Conservation (phyloP, 768 basidiomycete genomes). For the Trametopsis cervina region DNA sequence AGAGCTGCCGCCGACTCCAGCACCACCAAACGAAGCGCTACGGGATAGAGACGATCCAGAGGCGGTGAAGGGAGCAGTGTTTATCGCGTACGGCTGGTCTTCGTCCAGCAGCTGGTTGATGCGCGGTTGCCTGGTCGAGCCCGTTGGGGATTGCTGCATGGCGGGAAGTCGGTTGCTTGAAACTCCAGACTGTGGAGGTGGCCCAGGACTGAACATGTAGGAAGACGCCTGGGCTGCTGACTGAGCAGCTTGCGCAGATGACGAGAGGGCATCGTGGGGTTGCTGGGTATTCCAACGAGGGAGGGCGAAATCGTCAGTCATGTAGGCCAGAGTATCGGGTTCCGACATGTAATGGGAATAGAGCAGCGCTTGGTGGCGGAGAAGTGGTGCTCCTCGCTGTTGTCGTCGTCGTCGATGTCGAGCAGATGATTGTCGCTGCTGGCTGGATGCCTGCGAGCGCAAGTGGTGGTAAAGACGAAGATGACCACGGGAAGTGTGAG, state of each 20-base stretch:
- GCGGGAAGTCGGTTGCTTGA: conserved; percentile 39
- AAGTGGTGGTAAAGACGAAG: conserved; percentile 16
- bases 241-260: conserved; percentile 56
- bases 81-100: conserved; percentile 39
- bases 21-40: conserved; percentile 58
- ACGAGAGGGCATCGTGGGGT: conserved; percentile 39
- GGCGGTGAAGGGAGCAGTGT: conserved; percentile 45
- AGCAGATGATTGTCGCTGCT: conserved; percentile 10
- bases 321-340: conserved; percentile 62
- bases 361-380: conserved; percentile 7
- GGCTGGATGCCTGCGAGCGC: conserved; percentile 15
- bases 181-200: conserved; percentile 36
- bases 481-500: conserved; percentile 6
- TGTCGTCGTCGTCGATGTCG: conserved; percentile 13
- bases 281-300: conserved; percentile 48
- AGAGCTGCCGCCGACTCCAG: conserved; percentile 32
- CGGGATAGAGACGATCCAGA: conserved; percentile 48
- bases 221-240: conserved; percentile 37
- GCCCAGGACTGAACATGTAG: conserved; percentile 43
- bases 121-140: conserved; percentile 48
- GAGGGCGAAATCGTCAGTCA: conserved; percentile 74
- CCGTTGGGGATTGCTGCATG: conserved; percentile 40
- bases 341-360: conserved; percentile 49
- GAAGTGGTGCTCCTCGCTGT: conserved; percentile 6
- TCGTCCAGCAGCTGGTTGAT: conserved; percentile 63